Evolutionary conservation across 805 yeast genomes (phyloP), one percentile per base, ranked within the genome.

Genomic region (Hanseniaspora singularis): DNA sequence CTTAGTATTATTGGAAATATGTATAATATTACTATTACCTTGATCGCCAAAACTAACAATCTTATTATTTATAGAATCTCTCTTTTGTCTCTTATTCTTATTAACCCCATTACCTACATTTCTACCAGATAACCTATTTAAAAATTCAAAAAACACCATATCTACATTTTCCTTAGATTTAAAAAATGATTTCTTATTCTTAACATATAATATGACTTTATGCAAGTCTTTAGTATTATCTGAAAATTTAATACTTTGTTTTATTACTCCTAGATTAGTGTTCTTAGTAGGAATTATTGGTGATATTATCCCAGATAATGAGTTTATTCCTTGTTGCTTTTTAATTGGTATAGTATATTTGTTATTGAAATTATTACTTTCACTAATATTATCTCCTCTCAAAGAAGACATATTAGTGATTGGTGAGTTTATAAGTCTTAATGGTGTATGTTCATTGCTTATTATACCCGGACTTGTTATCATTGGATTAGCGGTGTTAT

Each of bases 141-240:
- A 10, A 3, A 44, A 18, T n/a, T 44, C 48, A 37, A 44, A 44
- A 24, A 44, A 44, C 3, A 33, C 27, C 19, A 23, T 18, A 27
- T 44, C 48, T 14, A 44, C 19, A 3, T 24, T 5, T 18, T 44
- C 22, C 19, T 44, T 44, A 14, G 48, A 44, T 19, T 33, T 37
- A 12, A 15, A 19, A 22, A 44, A 44, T 3, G 39, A 39, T 37
- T 44, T 44, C 19, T 44, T 44, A 14, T 44, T 37, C 24, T 37
- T 44, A 3, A 44, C 22, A 18, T 37, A 44, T n/a, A 44, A 22
- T n/a, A 44, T 33, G 6, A 30, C 23, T 33, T 44, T 44, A 14
- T 44, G 48, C 9, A 44, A 18, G 4, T 44, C 48, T 14, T 37
- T 44, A 7, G 41, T 16, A 14, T 44, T 44, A 34, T 44, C 41